Conservation (phyloP, 2,329 filamentous ascomycete species). For the Venturia oleaginea region DNA sequence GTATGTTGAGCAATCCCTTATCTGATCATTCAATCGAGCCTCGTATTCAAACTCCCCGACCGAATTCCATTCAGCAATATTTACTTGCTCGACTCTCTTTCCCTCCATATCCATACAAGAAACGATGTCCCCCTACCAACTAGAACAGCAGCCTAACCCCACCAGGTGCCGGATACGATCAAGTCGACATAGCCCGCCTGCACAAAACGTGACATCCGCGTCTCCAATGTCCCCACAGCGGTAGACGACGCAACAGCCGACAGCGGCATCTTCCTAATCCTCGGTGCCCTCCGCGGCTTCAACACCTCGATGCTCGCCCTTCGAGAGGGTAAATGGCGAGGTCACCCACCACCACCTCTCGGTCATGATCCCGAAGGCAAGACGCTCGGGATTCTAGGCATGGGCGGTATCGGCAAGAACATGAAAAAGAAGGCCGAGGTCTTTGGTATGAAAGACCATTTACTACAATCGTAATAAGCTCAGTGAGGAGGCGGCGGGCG, state of each 20-base stretch:
- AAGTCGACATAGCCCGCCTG: conserved; percentile 67
- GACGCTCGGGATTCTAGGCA: conserved; percentile 69
- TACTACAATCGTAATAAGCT: conserved; percentile 66
- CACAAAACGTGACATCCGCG: conserved; percentile 54
- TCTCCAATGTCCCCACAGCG: conserved; percentile 74
- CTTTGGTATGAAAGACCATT: conserved; percentile 65
- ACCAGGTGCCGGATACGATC: conserved; percentile 74
- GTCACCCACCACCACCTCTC: conserved; percentile 42
- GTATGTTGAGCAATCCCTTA: conserved; percentile 24
- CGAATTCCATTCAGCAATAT: neutral
- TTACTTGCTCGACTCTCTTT: neutral
- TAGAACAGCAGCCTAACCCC: neutral
- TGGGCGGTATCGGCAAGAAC: conserved; percentile 78
- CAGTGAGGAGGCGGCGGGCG: conserved; percentile 43
- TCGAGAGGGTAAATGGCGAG: conserved; percentile 60
- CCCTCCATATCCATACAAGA: neutral
- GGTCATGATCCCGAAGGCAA: conserved; percentile 76
- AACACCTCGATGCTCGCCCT: conserved; percentile 56
- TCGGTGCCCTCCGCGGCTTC: conserved; percentile 70
- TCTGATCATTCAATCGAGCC: neutral
- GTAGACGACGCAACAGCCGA: conserved; percentile 81
- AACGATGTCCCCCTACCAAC: neutral
- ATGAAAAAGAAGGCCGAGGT: conserved; percentile 63
- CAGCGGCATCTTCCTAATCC: conserved; percentile 67
- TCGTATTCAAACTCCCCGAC: neutral